Evolutionary conservation across 805 yeast species (phyloP), one percentile per base, ranked within the genome.

Genomic region (Lipomyces kockii): DNA sequence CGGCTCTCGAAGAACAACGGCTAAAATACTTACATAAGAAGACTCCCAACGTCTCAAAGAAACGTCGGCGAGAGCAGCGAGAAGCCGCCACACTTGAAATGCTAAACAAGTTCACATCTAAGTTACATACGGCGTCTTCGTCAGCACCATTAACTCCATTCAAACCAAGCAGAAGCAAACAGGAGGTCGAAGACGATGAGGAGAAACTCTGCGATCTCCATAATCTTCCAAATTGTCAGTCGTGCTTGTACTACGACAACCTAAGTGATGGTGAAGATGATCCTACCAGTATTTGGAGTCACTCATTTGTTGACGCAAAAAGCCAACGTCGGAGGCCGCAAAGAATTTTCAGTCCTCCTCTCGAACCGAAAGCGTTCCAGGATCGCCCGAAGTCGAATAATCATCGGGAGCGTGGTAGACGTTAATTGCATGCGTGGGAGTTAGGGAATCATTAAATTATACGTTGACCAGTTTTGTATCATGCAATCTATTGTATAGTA

Each of bases 1-100:
- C 69, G 4, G 59, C 69, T 67, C 78, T 79, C 11, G 81, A 77
- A 39, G 80, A 73, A 32, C 79, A 79, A 64, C 65, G 73, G 7
- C 65, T 66, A 54, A 60, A 62, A 34, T 73, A 70, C 51, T 25
- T 64, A 54, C 17, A 35, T 9, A 17, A 55, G 51, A 51, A 55
- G 34, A 49, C 62, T 9, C 32, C 63, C 3, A 37, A 37, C n/a
- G 56, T 49, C 32, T 66, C 65, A 9, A 54, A 55, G 35, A 70
- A 65, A 43, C 49, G 54, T 51, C 51, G 51, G 27, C 52, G 54
- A 37, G 69, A 68, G 43, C 51, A 57, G 14, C 69, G 81, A 60
- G 81, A 79, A 58, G 59, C 57, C 14, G 74, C 75, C 35, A 79
- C 82, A 0, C 62, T 76, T 17, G 70, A 63, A 2, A 61, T 74